Evolutionary conservation across 805 yeast genomes (phyloP).

Genomic region (Tetrapisispora iriomotensis): DNA sequence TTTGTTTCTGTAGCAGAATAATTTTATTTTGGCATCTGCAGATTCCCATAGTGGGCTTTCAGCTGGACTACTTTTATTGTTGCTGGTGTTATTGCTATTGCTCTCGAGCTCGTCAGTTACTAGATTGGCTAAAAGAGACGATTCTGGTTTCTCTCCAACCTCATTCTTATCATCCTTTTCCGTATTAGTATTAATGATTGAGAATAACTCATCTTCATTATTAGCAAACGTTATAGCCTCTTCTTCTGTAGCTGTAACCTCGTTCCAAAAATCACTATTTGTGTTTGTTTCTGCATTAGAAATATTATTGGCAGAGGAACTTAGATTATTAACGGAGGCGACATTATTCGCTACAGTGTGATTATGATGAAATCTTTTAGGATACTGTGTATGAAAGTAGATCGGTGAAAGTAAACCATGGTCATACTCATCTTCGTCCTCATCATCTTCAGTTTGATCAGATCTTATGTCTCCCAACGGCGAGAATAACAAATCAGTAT

Average conservation of each 20-base stretch:
- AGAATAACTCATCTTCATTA: slow-evolving; percentile 3
- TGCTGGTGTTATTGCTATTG: not conserved
- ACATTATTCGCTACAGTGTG: not conserved
- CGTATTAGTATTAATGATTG: not conserved
- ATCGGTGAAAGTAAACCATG: slow-evolving; percentile 7
- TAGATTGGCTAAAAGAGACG: slow-evolving; percentile 15
- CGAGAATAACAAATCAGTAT: slow-evolving; percentile 20
- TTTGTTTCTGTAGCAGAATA: slow-evolving; percentile 24
- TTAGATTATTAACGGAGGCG: not conserved
- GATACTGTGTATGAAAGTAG: slow-evolving; percentile 13
- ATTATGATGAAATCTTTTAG: slow-evolving; percentile 15
- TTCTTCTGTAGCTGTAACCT: slow-evolving; percentile 21
- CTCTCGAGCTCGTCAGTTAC: slow-evolving; percentile 11
- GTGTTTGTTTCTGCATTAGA: not conserved
- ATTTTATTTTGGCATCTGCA: slow-evolving; percentile 19
- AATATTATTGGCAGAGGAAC: not conserved
- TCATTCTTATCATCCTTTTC: not conserved
- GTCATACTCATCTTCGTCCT: slow-evolving; percentile 17
- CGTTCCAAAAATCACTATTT: slow-evolving; percentile 28
- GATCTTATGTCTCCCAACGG: slow-evolving; percentile 10
- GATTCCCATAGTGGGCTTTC: slow-evolving; percentile 2
- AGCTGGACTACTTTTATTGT: not conserved
- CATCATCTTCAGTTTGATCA: slow-evolving; percentile 9
- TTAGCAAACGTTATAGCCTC: slow-evolving; percentile 13
- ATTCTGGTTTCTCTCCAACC: not conserved